These are phyloP conservation scores for Neophaeococcomyces aloes DNA, from an alignment of 2,329 filamentous ascomycete species.

Conservation along the genomic window DNA sequence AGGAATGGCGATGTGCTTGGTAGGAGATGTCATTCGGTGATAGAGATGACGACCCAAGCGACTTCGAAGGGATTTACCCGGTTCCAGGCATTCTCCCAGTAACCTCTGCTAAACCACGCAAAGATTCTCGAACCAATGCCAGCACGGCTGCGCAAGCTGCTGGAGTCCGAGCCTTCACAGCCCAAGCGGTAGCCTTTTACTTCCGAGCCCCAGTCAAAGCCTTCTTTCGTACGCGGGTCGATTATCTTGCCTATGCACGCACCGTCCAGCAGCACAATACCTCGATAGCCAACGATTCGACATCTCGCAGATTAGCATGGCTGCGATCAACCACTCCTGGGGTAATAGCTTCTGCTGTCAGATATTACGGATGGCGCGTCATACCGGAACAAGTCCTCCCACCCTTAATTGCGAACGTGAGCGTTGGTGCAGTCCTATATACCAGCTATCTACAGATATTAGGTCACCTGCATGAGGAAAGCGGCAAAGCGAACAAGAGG, in stretches of 20 bases:
- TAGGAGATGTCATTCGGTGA: slow-evolving; percentile 7
- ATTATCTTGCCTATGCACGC: slow-evolving; percentile 46
- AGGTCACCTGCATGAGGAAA: slow-evolving; percentile 47
- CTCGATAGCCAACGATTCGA: slow-evolving; percentile 1
- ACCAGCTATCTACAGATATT: slow-evolving; percentile 53
- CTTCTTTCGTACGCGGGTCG: slow-evolving; percentile 81
- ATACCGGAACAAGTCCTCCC: slow-evolving; percentile 55
- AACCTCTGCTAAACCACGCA: slow-evolving; percentile 8
- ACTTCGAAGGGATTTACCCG: slow-evolving; percentile 7
- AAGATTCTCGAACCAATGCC: slow-evolving; percentile 47
- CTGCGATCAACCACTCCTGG: slow-evolving; percentile 53
- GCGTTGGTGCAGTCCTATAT: slow-evolving; percentile 52
- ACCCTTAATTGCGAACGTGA: slow-evolving; percentile 52
- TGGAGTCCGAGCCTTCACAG: slow-evolving; percentile 69
- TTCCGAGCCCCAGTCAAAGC: slow-evolving; percentile 85
- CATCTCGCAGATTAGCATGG: slow-evolving; percentile 24
- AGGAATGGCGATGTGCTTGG: neutral
- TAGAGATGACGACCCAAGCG: slow-evolving; percentile 3
- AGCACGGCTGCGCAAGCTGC: slow-evolving; percentile 72
- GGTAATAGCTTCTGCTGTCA: slow-evolving; percentile 50
- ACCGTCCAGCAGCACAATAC: slow-evolving; percentile 6
- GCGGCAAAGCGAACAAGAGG: slow-evolving; percentile 46
- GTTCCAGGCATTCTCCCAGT: slow-evolving; percentile 1
- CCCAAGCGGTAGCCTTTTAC: slow-evolving; percentile 79
- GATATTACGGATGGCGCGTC: slow-evolving; percentile 53